phyloP scores from a whole-genome alignment of 495 filamentous ascomycete genomes.

The Aspergillus funiculosus region DNA sequence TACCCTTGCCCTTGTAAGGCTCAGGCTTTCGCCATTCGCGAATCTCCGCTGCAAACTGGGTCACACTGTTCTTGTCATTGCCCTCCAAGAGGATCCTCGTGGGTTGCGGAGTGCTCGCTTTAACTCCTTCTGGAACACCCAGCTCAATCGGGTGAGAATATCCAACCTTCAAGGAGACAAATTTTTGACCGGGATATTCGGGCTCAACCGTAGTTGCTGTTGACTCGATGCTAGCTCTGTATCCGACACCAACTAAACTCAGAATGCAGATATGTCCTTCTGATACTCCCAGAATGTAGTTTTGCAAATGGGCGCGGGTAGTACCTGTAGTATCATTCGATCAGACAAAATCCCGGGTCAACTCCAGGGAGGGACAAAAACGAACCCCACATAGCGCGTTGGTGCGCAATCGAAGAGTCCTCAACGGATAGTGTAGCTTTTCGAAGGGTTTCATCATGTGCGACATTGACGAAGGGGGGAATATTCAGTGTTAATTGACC shows the following conservation, averaged over 20 bases:
- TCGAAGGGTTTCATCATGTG: slow-evolving; percentile 52
- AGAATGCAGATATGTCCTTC: slow-evolving; percentile 94
- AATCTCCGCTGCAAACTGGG: slow-evolving; percentile 84
- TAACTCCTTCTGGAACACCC: slow-evolving; percentile 72
- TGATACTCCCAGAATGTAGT: slow-evolving; percentile 85
- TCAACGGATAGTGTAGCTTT: slow-evolving; percentile 62
- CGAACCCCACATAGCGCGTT: slow-evolving; percentile 98
- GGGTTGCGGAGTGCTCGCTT: slow-evolving; percentile 85
- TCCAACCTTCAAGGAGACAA: slow-evolving; percentile 88
- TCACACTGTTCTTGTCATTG: slow-evolving; percentile 74
- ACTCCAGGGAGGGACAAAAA: slow-evolving; percentile 12
- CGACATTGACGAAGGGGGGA: slow-evolving; percentile 66
- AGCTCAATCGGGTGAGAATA: slow-evolving; percentile 94
- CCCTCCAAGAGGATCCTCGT: slow-evolving; percentile 90
- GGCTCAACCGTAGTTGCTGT: slow-evolving; percentile 61
- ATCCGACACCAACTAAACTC: slow-evolving; percentile 92
- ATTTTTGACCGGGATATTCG: slow-evolving; percentile 74
- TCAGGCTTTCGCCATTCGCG: slow-evolving; percentile 84
- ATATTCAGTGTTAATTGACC: slow-evolving; percentile 67
- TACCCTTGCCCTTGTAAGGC: slow-evolving; percentile 99
- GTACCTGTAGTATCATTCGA: slow-evolving; percentile 55
- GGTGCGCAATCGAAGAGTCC: slow-evolving; percentile 57
- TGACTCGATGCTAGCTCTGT: slow-evolving; percentile 76
- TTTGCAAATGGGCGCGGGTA: slow-evolving; percentile 79
- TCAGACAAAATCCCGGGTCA: slow-evolving; percentile 7